Base-by-base conservation (phyloP, 352 stramenopile genomes). In the Aphanomyces astaci region DNA sequence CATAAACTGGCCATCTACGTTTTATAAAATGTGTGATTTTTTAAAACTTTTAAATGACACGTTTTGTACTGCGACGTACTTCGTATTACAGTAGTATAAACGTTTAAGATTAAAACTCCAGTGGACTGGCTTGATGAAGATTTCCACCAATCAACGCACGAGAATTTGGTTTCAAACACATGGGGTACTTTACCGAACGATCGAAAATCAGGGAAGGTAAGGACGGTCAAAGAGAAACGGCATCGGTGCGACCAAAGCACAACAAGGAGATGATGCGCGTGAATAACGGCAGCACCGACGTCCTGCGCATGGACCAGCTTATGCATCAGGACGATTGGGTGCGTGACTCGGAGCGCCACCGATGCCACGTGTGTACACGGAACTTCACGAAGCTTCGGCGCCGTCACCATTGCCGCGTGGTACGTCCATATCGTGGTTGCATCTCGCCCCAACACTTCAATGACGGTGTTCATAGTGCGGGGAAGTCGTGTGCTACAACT, bases 381-480 rank as follows among this genome's bases (percentile, higher is more conserved):
- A 95, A 95, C 78, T 95, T 95, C 57, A 90, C 80, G 74, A 85
- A 82, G 69, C 92, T 95, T 66, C 83, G 86, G 53, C 83, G 86
- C 87, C 93, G 93, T 77, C 86, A 95, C 63, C 86, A 95, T 71
- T 95, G 86, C 75, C 84, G 86, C 72, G 91, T 93, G 79, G 85
- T 93, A 70, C 40, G 70, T 40, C 13, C 25, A 2, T 66, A 9
- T 54, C 5, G 5, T 30, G 45, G 10, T 63, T 22, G 5, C 27
- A 19, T 70, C 17, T 9, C 66, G 11, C n/a, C 11, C 17, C 7
- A 19, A 22, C 39, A 32, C 33, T 67, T 10, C 15, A 22, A 67
- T 48, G 62, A 9, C 63, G 3, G 33, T 46, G 15, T 13, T 64
- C 33, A n/a, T 39, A 94, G 86, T 95, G 86, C 54, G 86, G 86